Base-by-base conservation (phyloP, 208 protist species). In the Leishmania major region DNA sequence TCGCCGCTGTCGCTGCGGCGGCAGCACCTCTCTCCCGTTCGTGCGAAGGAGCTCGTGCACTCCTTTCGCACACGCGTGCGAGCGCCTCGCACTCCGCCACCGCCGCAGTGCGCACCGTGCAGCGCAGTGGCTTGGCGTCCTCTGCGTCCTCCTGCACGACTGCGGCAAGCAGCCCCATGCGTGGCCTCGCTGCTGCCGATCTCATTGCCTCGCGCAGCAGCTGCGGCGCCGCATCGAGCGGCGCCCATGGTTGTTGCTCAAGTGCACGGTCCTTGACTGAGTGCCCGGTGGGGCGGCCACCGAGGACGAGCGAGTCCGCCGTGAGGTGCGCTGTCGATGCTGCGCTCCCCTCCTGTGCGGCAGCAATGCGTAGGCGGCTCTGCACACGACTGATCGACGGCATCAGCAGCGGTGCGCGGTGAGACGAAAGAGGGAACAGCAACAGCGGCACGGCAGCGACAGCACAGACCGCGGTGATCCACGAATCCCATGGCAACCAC, bases 401-500 rank as follows among this genome's bases (percentile, higher is more conserved):
- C 72, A 77, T 77, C 72, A 60, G 19, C 13, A 60, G 51, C 72
- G 35, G 17, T 31, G 72, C 72, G 35, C 6, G 72, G n/a, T 17
- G 1, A 45, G 72, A 43, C 19, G 49, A 57, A 15, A 60, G 45
- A 43, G 49, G 72, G 3, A 62, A n/a, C 35, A 60, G 31, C 45
- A 59, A 2, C 35, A 40, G 13, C 22, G 70, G 43, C 73, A 81
- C 43, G 51, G 71, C 43, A n/a, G 82, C 47, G 13, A 25, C 59
- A 3, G n/a, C 3, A 51, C 77, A 67, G 57, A 53, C 59, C 13
- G 43, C 60, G 22, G 45, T 2, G 47, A 79, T 76, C 77, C 82
- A 81, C 60, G 59, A 40, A 10, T 73, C 59, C 82, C 82, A 85
- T 60, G 82, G 82, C 71, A 85, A 45, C 82, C 75, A 85, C 19